Conservation (phyloP, 768 basidiomycete species). For the Mycena maculata region DNA sequence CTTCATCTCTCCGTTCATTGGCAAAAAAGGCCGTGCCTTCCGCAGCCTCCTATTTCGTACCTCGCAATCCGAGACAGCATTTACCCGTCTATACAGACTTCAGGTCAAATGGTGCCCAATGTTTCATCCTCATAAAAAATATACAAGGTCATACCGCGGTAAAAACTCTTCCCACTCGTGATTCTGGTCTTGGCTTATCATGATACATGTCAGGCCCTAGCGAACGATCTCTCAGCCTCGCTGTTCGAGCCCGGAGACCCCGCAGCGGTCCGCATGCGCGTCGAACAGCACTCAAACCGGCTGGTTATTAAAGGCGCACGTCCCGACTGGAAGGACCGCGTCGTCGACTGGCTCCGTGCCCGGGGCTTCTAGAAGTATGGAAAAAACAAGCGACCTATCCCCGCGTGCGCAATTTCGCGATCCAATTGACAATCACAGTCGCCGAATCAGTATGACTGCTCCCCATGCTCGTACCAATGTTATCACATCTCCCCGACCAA, state of each 20-base stretch:
- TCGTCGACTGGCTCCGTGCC: constrained; percentile 70
- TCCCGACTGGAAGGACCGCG: constrained; percentile 62
- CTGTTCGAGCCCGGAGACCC: constrained; percentile 62
- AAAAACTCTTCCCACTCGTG: constrained; percentile 36
- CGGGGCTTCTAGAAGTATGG: constrained; percentile 67
- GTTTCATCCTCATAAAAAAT: constrained; percentile 71
- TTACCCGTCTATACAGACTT: constrained; percentile 84
- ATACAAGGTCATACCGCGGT: constrained; percentile 74
- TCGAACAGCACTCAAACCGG: constrained; percentile 62
- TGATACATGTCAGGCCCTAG: constrained; percentile 60
- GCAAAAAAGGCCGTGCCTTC: neutral
- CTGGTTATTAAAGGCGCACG: constrained; percentile 70
- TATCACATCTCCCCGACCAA: constrained; percentile 15
- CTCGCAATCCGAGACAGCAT: constrained; percentile 72
- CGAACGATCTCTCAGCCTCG: constrained; percentile 62
- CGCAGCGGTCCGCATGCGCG: constrained; percentile 61
- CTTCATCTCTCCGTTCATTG: too few relatives aligned
- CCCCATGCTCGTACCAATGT: constrained; percentile 5
- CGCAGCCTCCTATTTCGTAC: constrained; percentile 63
- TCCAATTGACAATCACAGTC: constrained; percentile 15
- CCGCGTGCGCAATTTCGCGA: constrained; percentile 2
- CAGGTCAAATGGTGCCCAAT: constrained; percentile 71
- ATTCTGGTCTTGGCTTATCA: constrained; percentile 32
- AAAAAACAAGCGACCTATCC: constrained; percentile 2
- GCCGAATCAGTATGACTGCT: constrained; percentile 21